A percentile compares a stretch with the other conserved stretches of the same genome.
phyloP scores from a whole-genome alignment of 768 basidiomycete species.

The Fibroporia radiculosa region DNA sequence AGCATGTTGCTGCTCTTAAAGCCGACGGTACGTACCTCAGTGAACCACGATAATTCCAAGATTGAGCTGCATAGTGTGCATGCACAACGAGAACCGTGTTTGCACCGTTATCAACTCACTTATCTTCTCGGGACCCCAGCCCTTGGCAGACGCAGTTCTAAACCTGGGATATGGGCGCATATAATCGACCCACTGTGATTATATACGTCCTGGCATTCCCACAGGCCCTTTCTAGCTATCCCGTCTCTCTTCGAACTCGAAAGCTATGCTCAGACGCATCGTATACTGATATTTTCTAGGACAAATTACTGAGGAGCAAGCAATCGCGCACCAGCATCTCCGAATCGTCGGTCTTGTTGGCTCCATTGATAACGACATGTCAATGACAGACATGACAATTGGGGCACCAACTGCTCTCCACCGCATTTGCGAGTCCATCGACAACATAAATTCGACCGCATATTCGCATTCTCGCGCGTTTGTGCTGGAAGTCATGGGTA shows the following conservation, averaged over 20 bases:
- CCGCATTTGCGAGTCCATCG: slow-evolving; percentile 95
- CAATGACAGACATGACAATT: slow-evolving; percentile 94
- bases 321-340: slow-evolving; percentile 68
- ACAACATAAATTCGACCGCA: slow-evolving; percentile 97
- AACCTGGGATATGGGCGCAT: no score
- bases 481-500: slow-evolving; percentile 98
- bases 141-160: no score
- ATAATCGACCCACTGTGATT: no score
- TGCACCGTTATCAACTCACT: no score
- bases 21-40: slow-evolving; percentile 40
- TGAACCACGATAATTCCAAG: background rate
- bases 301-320: slow-evolving; percentile 69
- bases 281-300: slow-evolving; percentile 28
- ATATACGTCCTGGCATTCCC: no score
- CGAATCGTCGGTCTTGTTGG: slow-evolving; percentile 98
- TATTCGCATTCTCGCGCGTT: slow-evolving; percentile 95
- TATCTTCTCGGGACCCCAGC: no score
- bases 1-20: slow-evolving; percentile 63
- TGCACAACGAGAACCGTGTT: background rate
- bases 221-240: no score
- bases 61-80: background rate
- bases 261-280: background rate
- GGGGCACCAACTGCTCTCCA: slow-evolving; percentile 94
- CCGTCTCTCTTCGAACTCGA: background rate
- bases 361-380: slow-evolving; percentile 99